Conservation (phyloP, 2,329 filamentous ascomycete species). For the Sporothrix brasiliensis region DNA sequence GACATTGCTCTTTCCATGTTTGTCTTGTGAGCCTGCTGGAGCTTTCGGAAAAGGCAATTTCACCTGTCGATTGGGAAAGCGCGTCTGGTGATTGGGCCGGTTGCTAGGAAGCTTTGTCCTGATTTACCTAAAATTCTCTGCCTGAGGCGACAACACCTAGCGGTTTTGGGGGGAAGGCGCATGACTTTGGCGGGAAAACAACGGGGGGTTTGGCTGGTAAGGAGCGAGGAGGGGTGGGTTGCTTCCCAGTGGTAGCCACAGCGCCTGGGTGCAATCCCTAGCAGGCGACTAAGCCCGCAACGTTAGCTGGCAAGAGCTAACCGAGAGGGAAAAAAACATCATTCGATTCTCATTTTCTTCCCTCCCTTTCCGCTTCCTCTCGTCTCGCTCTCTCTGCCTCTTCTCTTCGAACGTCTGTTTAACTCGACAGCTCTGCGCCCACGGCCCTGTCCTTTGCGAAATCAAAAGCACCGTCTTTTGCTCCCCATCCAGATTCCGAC, state of each 20-base stretch:
- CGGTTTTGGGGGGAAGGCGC: background rate
- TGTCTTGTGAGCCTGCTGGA: background rate
- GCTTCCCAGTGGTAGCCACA: slow-evolving; percentile 21
- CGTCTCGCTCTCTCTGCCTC: background rate
- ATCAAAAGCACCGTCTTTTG: background rate
- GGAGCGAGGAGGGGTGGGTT: slow-evolving; percentile 11
- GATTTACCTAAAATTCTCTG: background rate
- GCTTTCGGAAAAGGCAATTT: slow-evolving; percentile 20
- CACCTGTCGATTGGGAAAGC: slow-evolving; percentile 31
- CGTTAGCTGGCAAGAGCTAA: slow-evolving; percentile 10
- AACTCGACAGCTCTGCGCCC: slow-evolving; percentile 18
- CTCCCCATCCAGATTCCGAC: slow-evolving; percentile 1
- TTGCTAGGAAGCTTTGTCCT: slow-evolving; percentile 20
- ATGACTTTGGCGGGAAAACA: slow-evolving; percentile 24
- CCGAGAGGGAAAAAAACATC: slow-evolving; percentile 38
- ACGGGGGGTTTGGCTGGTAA: background rate
- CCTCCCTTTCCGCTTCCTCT: slow-evolving; percentile 32
- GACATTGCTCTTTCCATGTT: slow-evolving; percentile 6
- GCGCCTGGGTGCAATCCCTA: slow-evolving; percentile 9
- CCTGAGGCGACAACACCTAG: slow-evolving; percentile 29
- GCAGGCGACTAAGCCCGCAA: slow-evolving; percentile 22
- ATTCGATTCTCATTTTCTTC: slow-evolving; percentile 35
- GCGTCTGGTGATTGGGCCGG: slow-evolving; percentile 31
- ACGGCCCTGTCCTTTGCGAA: background rate
- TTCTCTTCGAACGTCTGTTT: background rate